Base-by-base conservation (phyloP, 495 filamentous ascomycete species). In the Hypoxylon rickii region DNA sequence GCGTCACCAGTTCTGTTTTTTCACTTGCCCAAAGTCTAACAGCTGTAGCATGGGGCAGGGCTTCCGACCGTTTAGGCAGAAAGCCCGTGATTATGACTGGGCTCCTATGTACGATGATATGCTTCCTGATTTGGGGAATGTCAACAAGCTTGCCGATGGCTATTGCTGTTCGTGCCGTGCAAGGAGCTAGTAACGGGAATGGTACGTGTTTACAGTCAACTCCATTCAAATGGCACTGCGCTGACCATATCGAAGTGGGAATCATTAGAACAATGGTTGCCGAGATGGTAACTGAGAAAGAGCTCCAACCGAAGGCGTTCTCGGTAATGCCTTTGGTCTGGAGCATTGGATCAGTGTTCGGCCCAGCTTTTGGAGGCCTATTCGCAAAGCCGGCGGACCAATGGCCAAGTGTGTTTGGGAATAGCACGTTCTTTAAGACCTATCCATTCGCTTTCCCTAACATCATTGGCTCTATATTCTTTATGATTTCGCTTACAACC, bases 361-460 rank as follows among this genome's bases (percentile, higher is more conserved):
- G 93, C 0, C 93, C 93, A 2, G 83, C 86, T 1, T 86, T 97
- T 62, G 93, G 93, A 18, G 93, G 93, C 2, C 84, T 87, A 32
- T 83, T 97, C 46, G 88, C 90, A 6, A 84, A 88, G 45, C 93
- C 93, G 2, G 83, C 85, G 1, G 84, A 88, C 36, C 81, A 89
- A 61, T 77, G 74, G 44, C 89, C 89, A 2, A 72, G 70, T 10
- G 45, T 88, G 12, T 94, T 93, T 67, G 85, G 85, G 6, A 66
- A 81, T 16, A 84, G 76, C 18, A 76, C 71, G 36, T 88, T 91
- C 55, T 78, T 96, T 38, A 79, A 83, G 52, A 77, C 73, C 36
- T 95, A 83, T 67, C 93, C 92, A 0, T 97, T 93, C 70, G 76
- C 81, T 4, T 71, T 96, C 51, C 93, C 93, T 3, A 96, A 96